Evolutionary conservation across 2,329 filamentous ascomycete species (phyloP), one percentile per base, ranked within the genome.

Genomic region (Stachybotrys elegans): DNA sequence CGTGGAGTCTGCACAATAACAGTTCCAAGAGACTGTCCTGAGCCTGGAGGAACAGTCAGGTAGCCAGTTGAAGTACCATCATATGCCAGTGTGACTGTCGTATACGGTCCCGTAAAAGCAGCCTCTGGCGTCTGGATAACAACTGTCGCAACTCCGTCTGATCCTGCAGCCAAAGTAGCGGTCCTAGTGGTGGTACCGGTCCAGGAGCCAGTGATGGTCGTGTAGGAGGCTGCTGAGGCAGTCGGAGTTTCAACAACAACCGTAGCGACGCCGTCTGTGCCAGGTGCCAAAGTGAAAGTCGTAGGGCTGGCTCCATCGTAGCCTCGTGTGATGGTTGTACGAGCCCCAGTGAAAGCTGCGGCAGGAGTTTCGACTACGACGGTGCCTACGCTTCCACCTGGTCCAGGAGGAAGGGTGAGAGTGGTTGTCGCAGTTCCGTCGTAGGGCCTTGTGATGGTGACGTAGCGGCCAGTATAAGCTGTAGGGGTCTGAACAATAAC

Each of bases 1-100:
- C n/a, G 34, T 13, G 50, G 50, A 9, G 32, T 49, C 35, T 51
- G 45, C 9, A 53, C 37, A 22, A 53, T 21, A 3, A 51, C 46
- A 1, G 51, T 53, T 13, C 46, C 49, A 11, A 46, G 19, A 17
- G 22, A 17, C 5, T 20, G 13, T 8, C 19, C 35, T 11, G 7
- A 20, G n/a, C 8, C 35, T 6, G 35, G 17, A 11, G 8, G 16
- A 4, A 22, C 13, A 6, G 35, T 38, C 6, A 38, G 16, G 19
- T 16, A 20, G n/a, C 16, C 14, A 21, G 17, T 20, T 4, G 4
- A 13, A 11, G 35, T 22, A 9, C 36, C 43, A 23, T 22, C 14
- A 20, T 44, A 44, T 6, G 23, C 12, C 6, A 6, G 22, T 11
- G 36, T 40, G 12, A 43, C 20, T 14, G 42, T 43, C 5, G 35